A percentile compares a stretch with the other conserved stretches of the same genome.
Conservation (phyloP, 495 filamentous ascomycete genomes). For the Penicillium nucicola region DNA sequence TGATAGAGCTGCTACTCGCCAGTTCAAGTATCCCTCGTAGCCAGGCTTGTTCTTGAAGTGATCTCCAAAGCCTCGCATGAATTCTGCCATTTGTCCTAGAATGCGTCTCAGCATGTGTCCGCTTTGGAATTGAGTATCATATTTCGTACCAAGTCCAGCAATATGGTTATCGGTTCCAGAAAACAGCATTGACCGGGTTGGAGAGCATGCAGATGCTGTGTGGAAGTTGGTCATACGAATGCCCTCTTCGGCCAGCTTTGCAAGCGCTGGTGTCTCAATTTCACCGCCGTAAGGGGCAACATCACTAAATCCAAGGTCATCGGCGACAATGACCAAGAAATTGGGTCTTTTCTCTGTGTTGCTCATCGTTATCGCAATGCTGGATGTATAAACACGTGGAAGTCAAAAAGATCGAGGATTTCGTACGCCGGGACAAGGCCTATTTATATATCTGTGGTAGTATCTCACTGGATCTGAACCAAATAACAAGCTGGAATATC, state of each 20-base stretch:
- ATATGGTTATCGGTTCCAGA: slow-evolving; percentile 52
- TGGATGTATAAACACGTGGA: too few relatives aligned
- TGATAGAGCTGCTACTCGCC: slow-evolving; percentile 46
- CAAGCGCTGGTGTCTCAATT: slow-evolving; percentile 29
- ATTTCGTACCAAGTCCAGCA: slow-evolving; percentile 10
- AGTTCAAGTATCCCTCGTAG: slow-evolving; percentile 56
- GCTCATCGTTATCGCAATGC: not conserved
- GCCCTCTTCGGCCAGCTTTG: slow-evolving; percentile 24
- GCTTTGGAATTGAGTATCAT: too few relatives aligned
- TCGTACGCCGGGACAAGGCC: too few relatives aligned
- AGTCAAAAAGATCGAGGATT: too few relatives aligned
- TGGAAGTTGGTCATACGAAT: slow-evolving; percentile 28
- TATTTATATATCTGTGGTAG: too few relatives aligned
- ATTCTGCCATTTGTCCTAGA: slow-evolving; percentile 10
- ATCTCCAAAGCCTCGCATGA: slow-evolving; percentile 16
- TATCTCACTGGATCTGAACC: too few relatives aligned
- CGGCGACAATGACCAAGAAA: slow-evolving; percentile 31
- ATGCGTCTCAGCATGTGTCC: not conserved
- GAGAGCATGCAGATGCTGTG: slow-evolving; percentile 31
- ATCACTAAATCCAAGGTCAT: slow-evolving; percentile 35
- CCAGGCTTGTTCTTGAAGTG: slow-evolving; percentile 38
- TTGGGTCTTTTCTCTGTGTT: slow-evolving; percentile 13
- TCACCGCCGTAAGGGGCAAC: slow-evolving; percentile 25
- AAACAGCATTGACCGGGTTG: slow-evolving; percentile 41
- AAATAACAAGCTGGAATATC: not conserved